These are phyloP conservation scores for Fusarium gaditjirri DNA, from an alignment of 2,329 filamentous ascomycete species.

Conservation along the genomic window DNA sequence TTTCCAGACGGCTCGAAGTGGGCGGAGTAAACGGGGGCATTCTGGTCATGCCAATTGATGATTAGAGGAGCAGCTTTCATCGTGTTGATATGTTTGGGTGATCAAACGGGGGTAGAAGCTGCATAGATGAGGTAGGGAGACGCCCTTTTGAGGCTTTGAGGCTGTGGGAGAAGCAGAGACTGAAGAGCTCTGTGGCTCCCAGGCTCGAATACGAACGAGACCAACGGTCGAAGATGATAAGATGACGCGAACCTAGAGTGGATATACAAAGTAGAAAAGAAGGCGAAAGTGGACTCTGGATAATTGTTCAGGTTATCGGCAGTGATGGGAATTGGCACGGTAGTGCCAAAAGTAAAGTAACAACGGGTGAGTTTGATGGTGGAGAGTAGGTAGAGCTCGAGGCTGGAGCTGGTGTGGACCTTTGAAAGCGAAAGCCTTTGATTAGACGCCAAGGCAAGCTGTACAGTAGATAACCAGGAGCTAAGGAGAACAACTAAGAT, in stretches of 20 bases:
- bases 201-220: slow-evolving; percentile 20
- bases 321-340: slow-evolving; percentile 30
- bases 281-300: slow-evolving; percentile 22
- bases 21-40: slow-evolving; percentile 94
- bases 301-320: slow-evolving; percentile 31
- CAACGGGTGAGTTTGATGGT: slow-evolving; percentile 40
- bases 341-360: slow-evolving; percentile 33
- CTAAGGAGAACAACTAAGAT: slow-evolving; percentile 10
- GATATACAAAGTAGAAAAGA: slow-evolving; percentile 8
- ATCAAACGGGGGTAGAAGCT: slow-evolving; percentile 43
- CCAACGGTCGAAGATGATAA: neutral
- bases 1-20: slow-evolving; percentile 96
- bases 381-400: slow-evolving; percentile 46
- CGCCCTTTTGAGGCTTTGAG: slow-evolving; percentile 33
- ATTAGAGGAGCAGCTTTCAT: slow-evolving; percentile 98
- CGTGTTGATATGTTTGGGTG: slow-evolving; percentile 51
- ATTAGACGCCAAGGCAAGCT: slow-evolving; percentile 27
- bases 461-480: slow-evolving; percentile 3
- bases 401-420: slow-evolving; percentile 46
- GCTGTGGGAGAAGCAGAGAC: slow-evolving; percentile 36
- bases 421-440: slow-evolving; percentile 22
- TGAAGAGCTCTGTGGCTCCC: slow-evolving; percentile 30
- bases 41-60: slow-evolving; percentile 99
- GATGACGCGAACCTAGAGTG: neutral
- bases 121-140: slow-evolving; percentile 45